Evolutionary conservation across 495 filamentous ascomycete species (phyloP).

Genomic region (Penicillium canescens): DNA sequence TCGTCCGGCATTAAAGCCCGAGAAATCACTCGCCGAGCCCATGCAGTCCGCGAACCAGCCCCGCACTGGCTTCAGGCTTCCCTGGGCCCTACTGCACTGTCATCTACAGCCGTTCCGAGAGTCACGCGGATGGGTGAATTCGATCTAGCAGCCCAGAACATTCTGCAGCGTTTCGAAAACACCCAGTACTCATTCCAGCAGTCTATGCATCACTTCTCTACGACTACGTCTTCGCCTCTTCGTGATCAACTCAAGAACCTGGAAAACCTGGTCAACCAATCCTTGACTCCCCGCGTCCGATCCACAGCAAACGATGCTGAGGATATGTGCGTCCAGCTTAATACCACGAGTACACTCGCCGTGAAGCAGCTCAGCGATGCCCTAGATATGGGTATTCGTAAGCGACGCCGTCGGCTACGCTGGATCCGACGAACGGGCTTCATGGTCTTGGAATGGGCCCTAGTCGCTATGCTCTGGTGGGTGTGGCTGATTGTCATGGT

Average conservation of each 20-base stretch:
- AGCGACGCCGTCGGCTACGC: constrained; percentile 67
- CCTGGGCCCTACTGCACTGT: constrained; percentile 13
- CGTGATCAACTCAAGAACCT: constrained; percentile 48
- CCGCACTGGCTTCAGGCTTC: constrained; percentile 39
- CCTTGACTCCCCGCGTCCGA: constrained; percentile 64
- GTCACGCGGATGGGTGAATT: constrained; percentile 64
- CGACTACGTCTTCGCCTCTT: constrained; percentile 43
- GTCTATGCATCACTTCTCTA: constrained; percentile 53
- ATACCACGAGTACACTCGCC: constrained; percentile 68
- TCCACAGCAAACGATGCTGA: constrained; percentile 74
- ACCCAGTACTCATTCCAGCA: constrained; percentile 55
- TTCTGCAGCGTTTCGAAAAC: constrained; percentile 56
- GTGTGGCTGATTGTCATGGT: constrained; percentile 80
- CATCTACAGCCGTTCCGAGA: constrained; percentile 34
- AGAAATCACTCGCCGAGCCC: constrained; percentile 68
- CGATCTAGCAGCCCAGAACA: constrained; percentile 64
- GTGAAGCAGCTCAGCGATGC: constrained; percentile 76
- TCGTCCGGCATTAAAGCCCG: constrained; percentile 83
- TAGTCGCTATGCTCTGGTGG: constrained; percentile 81
- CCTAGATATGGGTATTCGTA: constrained; percentile 69
- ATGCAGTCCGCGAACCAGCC: constrained; percentile 44
- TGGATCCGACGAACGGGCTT: constrained; percentile 71
- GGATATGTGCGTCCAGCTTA: constrained; percentile 68
- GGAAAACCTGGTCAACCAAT: constrained; percentile 50
- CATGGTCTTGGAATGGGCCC: constrained; percentile 73